A percentile compares a stretch with the other conserved stretches of the same genome.
Evolutionary conservation across 495 filamentous ascomycete genomes (phyloP).

Genomic region (Hyaloscypha hepaticicola): DNA sequence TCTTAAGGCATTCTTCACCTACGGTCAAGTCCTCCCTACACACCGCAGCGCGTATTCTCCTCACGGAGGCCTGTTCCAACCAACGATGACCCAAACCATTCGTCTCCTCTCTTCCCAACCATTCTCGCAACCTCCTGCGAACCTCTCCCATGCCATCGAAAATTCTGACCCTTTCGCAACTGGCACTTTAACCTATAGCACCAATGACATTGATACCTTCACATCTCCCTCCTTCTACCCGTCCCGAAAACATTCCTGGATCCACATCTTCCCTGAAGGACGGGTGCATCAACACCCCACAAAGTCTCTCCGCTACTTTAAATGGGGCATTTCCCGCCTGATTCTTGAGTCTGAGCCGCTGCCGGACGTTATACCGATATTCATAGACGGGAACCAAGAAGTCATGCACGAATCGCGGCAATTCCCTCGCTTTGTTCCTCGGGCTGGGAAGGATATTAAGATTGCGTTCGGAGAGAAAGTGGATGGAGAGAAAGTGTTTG

Average conservation of each 20-base stretch:
- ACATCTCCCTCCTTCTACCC: slow-evolving; percentile 55
- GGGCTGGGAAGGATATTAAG: slow-evolving; percentile 65
- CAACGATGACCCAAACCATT: slow-evolving; percentile 82
- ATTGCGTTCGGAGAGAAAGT: slow-evolving; percentile 72
- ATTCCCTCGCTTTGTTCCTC: slow-evolving; percentile 81
- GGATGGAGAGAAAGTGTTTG: slow-evolving; percentile 59
- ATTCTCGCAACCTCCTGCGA: slow-evolving; percentile 28
- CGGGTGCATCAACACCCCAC: slow-evolving; percentile 83
- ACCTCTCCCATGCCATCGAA: slow-evolving; percentile 39
- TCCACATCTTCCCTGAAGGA: slow-evolving; percentile 96
- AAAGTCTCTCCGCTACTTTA: slow-evolving; percentile 89
- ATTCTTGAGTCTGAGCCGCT: slow-evolving; percentile 83
- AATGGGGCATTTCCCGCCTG: slow-evolving; percentile 88
- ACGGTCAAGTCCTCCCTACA: slow-evolving; percentile 87
- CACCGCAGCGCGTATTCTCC: slow-evolving; percentile 75
- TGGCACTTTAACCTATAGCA: slow-evolving; percentile 62
- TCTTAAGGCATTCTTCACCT: slow-evolving; percentile 68
- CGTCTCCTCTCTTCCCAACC: slow-evolving; percentile 73
- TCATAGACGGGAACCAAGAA: slow-evolving; percentile 81
- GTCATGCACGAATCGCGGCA: slow-evolving; percentile 79
- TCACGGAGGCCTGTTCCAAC: slow-evolving; percentile 79
- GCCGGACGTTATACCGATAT: slow-evolving; percentile 89
- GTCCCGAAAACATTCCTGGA: slow-evolving; percentile 65
- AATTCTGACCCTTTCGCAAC: slow-evolving; percentile 59
- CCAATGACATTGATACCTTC: slow-evolving; percentile 56